phyloP scores from a whole-genome alignment of 1,284 basidiomycete genomes.

The Gastroboletus turbinatus region DNA sequence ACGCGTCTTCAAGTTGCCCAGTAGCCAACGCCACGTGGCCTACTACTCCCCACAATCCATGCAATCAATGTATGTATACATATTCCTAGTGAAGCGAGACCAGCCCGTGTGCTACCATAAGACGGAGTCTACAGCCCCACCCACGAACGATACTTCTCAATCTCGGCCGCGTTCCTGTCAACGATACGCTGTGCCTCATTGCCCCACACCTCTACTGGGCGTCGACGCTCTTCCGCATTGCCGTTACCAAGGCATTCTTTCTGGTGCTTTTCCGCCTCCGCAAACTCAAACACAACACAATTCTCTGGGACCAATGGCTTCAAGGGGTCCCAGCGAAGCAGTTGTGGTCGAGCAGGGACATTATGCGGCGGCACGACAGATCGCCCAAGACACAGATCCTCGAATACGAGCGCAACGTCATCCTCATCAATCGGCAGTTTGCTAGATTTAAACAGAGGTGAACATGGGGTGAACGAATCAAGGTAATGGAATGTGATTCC shows the following conservation, averaged over 20 bases:
- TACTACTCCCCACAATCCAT: background rate
- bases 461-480: background rate
- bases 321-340: slow-evolving; percentile 79
- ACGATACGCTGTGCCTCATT: slow-evolving; percentile 57
- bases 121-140: slow-evolving; percentile 21
- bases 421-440: slow-evolving; percentile 78
- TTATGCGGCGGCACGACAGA: slow-evolving; percentile 75
- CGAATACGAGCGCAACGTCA: slow-evolving; percentile 81
- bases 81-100: background rate
- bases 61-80: no score
- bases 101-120: background rate
- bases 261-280: slow-evolving; percentile 71
- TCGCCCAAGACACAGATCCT: slow-evolving; percentile 83
- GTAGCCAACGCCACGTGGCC: slow-evolving; percentile 4
- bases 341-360: slow-evolving; percentile 66
- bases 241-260: slow-evolving; percentile 44
- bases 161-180: slow-evolving; percentile 49
- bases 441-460: slow-evolving; percentile 40
- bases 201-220: slow-evolving; percentile 65
- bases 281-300: slow-evolving; percentile 76
- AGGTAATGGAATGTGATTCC: background rate
- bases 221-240: slow-evolving; percentile 25
- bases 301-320: slow-evolving; percentile 71
- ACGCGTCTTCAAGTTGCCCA: background rate
- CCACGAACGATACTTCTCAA: slow-evolving; percentile 50